phyloP scores from a whole-genome alignment of 2,329 filamentous ascomycete species.

The Aspergillus texensis region DNA sequence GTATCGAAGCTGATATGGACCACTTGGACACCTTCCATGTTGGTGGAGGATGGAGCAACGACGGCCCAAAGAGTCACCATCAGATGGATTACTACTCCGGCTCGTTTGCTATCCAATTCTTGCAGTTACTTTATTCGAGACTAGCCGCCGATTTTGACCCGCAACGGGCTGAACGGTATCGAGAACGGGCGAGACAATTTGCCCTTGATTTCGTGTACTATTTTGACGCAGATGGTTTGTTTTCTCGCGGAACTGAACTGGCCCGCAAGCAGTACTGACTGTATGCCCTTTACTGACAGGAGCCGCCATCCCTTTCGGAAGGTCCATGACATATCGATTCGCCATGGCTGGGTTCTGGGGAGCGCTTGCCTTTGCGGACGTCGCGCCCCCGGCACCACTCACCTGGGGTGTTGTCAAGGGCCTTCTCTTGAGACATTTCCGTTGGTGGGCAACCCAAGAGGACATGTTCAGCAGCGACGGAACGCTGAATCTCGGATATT shows the following conservation, averaged over 20 bases:
- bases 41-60: slow-evolving; percentile 81
- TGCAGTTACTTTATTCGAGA: slow-evolving; percentile 76
- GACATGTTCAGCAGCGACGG: slow-evolving; percentile 76
- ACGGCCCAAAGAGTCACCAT: slow-evolving; percentile 75
- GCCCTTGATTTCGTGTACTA: slow-evolving; percentile 75
- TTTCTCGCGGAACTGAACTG: slow-evolving; percentile 3
- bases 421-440: slow-evolving; percentile 70
- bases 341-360: slow-evolving; percentile 86
- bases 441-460: slow-evolving; percentile 77
- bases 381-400: slow-evolving; percentile 70
- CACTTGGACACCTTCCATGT: slow-evolving; percentile 80
- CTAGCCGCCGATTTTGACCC: slow-evolving; percentile 68
- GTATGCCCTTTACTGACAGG: slow-evolving; percentile 33
- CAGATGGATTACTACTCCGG: slow-evolving; percentile 88
- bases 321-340: slow-evolving; percentile 79
- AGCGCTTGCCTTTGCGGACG: slow-evolving; percentile 72
- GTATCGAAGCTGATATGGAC: slow-evolving; percentile 73
- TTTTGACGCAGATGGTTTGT: slow-evolving; percentile 69
- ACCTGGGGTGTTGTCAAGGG: slow-evolving; percentile 81
- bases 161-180: slow-evolving; percentile 68
- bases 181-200: slow-evolving; percentile 65
- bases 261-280: not conserved
- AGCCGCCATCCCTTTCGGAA: slow-evolving; percentile 73
- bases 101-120: slow-evolving; percentile 78
- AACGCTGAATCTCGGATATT: slow-evolving; percentile 75